Conservation (phyloP, 2,329 filamentous ascomycete species). For the Albophoma yamanashiensis region DNA sequence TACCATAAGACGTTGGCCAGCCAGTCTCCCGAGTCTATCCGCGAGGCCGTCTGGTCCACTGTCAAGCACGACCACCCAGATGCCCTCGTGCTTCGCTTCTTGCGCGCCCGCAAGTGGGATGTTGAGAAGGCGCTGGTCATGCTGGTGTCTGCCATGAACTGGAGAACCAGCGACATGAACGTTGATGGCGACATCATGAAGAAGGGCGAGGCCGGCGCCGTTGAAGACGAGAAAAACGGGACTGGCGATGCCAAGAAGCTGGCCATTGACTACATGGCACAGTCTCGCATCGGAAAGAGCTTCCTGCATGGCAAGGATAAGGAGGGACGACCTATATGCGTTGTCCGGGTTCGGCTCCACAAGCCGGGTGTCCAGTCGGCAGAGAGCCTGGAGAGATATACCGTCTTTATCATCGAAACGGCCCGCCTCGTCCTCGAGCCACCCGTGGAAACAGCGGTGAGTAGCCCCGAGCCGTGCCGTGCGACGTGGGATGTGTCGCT, state of each 20-base stretch:
- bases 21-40: slow-evolving; percentile 66
- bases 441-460: slow-evolving; percentile 84
- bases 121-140: slow-evolving; percentile 87
- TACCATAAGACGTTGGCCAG: slow-evolving; percentile 74
- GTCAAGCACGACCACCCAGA: slow-evolving; percentile 94
- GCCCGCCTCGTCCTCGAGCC: slow-evolving; percentile 70
- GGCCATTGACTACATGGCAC: slow-evolving; percentile 67
- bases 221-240: slow-evolving; percentile 44
- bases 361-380: slow-evolving; percentile 73
- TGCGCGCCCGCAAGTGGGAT: slow-evolving; percentile 92
- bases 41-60: slow-evolving; percentile 82
- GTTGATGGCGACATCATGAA: slow-evolving; percentile 83
- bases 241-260: slow-evolving; percentile 54
- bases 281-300: slow-evolving; percentile 85
- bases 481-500: background rate
- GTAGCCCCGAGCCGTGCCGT: slow-evolving; percentile 24
- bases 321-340: slow-evolving; percentile 73
- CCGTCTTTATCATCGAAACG: slow-evolving; percentile 90
- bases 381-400: slow-evolving; percentile 75
- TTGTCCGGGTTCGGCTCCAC: slow-evolving; percentile 76
- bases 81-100: slow-evolving; percentile 67
- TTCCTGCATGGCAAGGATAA: slow-evolving; percentile 85
- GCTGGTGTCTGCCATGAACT: slow-evolving; percentile 89
- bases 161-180: slow-evolving; percentile 73
- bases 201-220: slow-evolving; percentile 59